Evolutionary conservation across 1,284 basidiomycete species (phyloP), one percentile per base, ranked within the genome.

Genomic region (Malassezia sp.): DNA sequence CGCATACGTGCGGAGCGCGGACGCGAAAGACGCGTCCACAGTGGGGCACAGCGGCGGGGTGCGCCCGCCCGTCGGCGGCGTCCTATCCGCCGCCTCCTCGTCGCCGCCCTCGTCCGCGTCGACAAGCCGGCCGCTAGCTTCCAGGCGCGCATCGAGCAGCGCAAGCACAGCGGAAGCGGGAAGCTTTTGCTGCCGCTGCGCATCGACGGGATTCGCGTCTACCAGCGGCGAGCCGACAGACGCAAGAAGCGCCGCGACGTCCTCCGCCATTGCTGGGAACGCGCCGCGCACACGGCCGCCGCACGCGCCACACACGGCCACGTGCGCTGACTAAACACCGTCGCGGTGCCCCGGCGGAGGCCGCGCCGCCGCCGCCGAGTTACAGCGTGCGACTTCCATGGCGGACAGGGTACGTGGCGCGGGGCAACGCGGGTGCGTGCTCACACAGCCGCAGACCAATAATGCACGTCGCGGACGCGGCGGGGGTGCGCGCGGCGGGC

Each of bases 171-270:
- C 48, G 4, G 23, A 23, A 6, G 48, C 21, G 2, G 48, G 48
- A 1, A 50, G 27, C 11, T 14, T 21, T 20, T 44, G 35, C 18
- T 38, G 17, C n/a, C n/a, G n/a, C n/a, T n/a, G n/a, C 9, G 31
- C 28, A 4, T 20, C 37, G 17, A 26, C 28, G 4, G 5, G 26
- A 14, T 14, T 17, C n/a, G n/a, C 14, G 3, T 32, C 36, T 5
- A 22, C 37, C 9, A 50, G 42, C 15, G 42, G 42, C 12, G 48
- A 50, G 20, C 48, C 48, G 10, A 50, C 27, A 20, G 48, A 50
- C 22, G 48, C 37, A 12, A 50, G n/a, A 14, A 50, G 37, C 35
- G 18, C 26, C 37, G 26, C 15, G 27, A 49, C 40, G 24, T 49
- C 47, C 29, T 43, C 29, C 20, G 30, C 31, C 32, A n/a, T n/a